phyloP scores from a whole-genome alignment of 1,139 yeast species.

The Sugiyamaella sp. region DNA sequence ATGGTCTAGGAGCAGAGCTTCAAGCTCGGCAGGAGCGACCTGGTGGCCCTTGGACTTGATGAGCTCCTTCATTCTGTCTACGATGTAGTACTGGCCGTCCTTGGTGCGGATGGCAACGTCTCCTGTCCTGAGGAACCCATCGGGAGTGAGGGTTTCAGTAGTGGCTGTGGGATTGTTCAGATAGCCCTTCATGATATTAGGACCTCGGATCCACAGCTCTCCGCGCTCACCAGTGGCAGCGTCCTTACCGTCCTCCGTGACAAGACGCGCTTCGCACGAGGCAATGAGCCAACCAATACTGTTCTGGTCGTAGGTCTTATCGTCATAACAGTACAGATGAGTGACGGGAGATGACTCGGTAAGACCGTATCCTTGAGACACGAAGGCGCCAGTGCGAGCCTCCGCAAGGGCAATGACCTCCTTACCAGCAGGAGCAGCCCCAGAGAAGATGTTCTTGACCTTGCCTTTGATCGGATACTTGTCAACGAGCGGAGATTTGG shows the following conservation, averaged over 20 bases:
- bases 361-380: constrained; percentile 73
- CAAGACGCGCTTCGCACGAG: constrained; percentile 51
- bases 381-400: constrained; percentile 28
- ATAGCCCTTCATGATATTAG: constrained; percentile 66
- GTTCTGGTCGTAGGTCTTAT: constrained; percentile 30
- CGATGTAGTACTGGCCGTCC: constrained; percentile 59
- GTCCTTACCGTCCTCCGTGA: constrained; percentile 50
- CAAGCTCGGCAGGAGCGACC: constrained; percentile 80
- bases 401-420: constrained; percentile 36
- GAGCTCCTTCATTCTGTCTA: constrained; percentile 79
- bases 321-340: constrained; percentile 29
- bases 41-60: constrained; percentile 85
- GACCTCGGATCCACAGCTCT: constrained; percentile 71
- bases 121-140: constrained; percentile 81
- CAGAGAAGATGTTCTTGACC: constrained; percentile 37
- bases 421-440: constrained; percentile 46
- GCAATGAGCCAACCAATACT: constrained; percentile 54
- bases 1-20: constrained; percentile 58
- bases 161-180: constrained; percentile 60
- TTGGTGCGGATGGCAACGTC: constrained; percentile 64
- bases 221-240: constrained; percentile 51
- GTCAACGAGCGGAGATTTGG: constrained; percentile 43
- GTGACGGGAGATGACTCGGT: constrained; percentile 51
- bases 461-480: constrained; percentile 36
- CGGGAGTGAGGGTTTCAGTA: constrained; percentile 52